These are phyloP conservation scores for Colletotrichum cordylinicola DNA, from an alignment of 2,329 filamentous ascomycete genomes.

Conservation along the genomic window DNA sequence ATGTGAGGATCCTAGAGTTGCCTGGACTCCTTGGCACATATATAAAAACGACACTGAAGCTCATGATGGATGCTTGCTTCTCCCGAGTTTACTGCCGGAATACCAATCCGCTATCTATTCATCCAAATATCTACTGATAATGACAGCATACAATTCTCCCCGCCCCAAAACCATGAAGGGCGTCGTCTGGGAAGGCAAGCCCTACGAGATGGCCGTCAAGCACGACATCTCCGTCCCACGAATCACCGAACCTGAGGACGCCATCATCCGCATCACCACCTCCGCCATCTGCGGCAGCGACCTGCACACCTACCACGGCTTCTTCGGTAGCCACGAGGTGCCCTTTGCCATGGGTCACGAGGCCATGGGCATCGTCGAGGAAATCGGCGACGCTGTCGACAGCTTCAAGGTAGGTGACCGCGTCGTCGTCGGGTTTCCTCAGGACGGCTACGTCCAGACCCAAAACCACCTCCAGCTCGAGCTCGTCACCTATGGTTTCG, in stretches of 20 bases:
- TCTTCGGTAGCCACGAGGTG: slow-evolving; percentile 13
- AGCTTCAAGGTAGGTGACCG: slow-evolving; percentile 41
- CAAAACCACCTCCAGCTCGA: background rate
- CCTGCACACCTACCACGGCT: slow-evolving; percentile 38
- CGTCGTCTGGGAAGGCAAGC: slow-evolving; percentile 29
- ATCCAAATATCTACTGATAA: background rate
- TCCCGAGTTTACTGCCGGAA: background rate
- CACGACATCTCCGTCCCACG: slow-evolving; percentile 21
- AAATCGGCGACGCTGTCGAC: slow-evolving; percentile 38
- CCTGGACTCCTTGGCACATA: background rate
- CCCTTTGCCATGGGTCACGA: slow-evolving; percentile 42
- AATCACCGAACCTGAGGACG: slow-evolving; percentile 31
- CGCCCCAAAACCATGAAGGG: slow-evolving; percentile 8
- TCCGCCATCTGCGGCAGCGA: slow-evolving; percentile 41
- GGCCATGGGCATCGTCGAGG: slow-evolving; percentile 42
- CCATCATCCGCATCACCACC: slow-evolving; percentile 37
- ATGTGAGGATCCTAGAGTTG: background rate
- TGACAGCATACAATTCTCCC: background rate
- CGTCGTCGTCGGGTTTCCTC: slow-evolving; percentile 39
- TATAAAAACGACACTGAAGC: background rate
- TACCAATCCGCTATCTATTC: background rate
- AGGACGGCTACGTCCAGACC: slow-evolving; percentile 9
- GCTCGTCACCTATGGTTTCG: background rate
- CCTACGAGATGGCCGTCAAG: slow-evolving; percentile 20
- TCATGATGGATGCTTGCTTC: background rate